Evolutionary conservation across 2,329 filamentous ascomycete genomes (phyloP), one percentile per base, ranked within the genome.

Genomic region (Ascochyta lentis): DNA sequence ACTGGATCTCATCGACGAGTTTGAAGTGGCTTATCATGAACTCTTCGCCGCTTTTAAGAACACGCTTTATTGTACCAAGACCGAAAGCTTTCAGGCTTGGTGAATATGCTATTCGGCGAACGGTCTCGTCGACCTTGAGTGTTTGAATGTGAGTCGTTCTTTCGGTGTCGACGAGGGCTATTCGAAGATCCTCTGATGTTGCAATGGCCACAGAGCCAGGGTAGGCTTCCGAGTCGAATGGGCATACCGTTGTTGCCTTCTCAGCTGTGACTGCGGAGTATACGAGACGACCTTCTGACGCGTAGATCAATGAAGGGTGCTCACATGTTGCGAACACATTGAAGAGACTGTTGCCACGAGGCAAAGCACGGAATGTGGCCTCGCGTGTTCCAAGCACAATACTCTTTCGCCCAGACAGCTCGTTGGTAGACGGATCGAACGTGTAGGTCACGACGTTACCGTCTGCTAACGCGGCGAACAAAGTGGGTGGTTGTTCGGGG

Each of bases 221-320:
- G 68, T 91, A 99, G 2, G 89, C 90, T 64, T 89, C 86, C 0
- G 89, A 83, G 72, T 97, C 85, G 69, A 99, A 96, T 0, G 89
- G 84, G 58, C 91, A 95, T 6, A 98, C 88, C 43, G 86, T 89
- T 1, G 88, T 88, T 1, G 92, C 91, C 60, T 92, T 89, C 58
- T 96, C 91, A 3, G 93, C 92, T 12, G 94, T 96, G 1, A 97
- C 91, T 1, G 95, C 93, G 4, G 93, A 96, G 77, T 96, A 99
- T 0, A 96, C 87, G 37, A 97, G 89, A 22, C 93, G 85, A 0
- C 90, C 91, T 70, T 97, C 92, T 0, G 88, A 87, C 8, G 90
- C 90, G 71, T 99, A 97, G 44, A 99, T 96, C 50, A 99, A 78
- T 60, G 91, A 97, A 0, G 95, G 91, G 70, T 97, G 92, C 68